phyloP scores from a whole-genome alignment of 1,284 basidiomycete genomes.

The Leccinum griseonigrum region DNA sequence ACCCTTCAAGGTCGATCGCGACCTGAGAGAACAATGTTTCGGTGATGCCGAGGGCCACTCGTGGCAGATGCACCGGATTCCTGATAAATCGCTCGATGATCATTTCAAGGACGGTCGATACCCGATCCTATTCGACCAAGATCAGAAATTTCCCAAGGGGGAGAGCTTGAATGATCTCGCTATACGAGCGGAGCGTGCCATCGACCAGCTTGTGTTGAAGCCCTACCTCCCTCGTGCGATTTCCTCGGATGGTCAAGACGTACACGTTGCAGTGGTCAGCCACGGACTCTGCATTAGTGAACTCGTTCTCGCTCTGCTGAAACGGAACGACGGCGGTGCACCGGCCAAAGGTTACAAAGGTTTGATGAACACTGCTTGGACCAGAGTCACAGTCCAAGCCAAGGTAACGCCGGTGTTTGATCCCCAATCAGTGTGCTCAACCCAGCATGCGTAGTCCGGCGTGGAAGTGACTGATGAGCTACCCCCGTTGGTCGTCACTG shows the following conservation, averaged over 20 bases:
- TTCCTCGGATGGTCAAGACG: conserved; percentile 36
- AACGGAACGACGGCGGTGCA: conserved; percentile 36
- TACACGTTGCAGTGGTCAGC: conserved; percentile 73
- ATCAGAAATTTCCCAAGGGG: conserved; percentile 65
- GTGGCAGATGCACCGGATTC: conserved; percentile 36
- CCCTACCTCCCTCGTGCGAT: conserved; percentile 51
- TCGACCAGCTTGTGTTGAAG: conserved; percentile 56
- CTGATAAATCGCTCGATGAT: conserved; percentile 43
- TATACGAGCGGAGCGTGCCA: conserved; percentile 53
- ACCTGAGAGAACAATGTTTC: conserved; percentile 68
- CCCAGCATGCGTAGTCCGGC: conserved; percentile 27
- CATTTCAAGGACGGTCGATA: conserved; percentile 53
- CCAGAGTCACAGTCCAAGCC: conserved; percentile 48
- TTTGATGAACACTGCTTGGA: conserved; percentile 72
- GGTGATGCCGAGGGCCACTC: conserved; percentile 72
- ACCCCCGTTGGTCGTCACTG: conserved; percentile 40
- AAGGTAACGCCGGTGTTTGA: conserved; percentile 36
- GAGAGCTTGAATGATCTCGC: conserved; percentile 74
- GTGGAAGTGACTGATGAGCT: conserved; percentile 20
- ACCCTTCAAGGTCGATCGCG: conserved; percentile 47
- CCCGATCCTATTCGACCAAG: conserved; percentile 46
- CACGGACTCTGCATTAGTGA: conserved; percentile 80
- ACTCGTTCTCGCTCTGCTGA: conserved; percentile 50
- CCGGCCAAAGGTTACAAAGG: conserved; percentile 45
- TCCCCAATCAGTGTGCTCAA: conserved; percentile 2